Evolutionary conservation across 768 basidiomycete genomes (phyloP), one percentile per base, ranked within the genome.

Genomic region (Hirschioporus abietinus): DNA sequence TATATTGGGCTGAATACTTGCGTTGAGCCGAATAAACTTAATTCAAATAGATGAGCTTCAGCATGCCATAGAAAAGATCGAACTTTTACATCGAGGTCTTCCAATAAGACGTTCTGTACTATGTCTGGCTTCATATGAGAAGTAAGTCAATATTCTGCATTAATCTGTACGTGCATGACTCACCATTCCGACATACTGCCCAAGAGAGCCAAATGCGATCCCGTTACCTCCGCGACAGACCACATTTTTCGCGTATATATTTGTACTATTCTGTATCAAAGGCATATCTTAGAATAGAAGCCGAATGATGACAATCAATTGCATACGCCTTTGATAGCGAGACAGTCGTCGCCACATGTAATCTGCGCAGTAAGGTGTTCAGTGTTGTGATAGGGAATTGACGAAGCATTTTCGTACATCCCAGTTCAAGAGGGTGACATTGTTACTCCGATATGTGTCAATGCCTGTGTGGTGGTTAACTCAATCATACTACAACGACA

Each of bases 321-420:
- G 73, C 83, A 27, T 70, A 86, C 85, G 7, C 85, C 86, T 76
- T 88, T 86, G 76, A 87, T 84, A 8, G 84, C 86, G n/a, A 87
- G 74, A 66, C 86, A 88, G 69, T 87, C 86, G 70, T 87, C 87
- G 20, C 86, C 85, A 65, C 81, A 84, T n/a, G 85, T 87, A 20
- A 87, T 72, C 75, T 74, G 63, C 20, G 18, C 23, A 17, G 35
- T 27, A 26, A 57, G 63, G 25, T 30, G 35, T 26, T 23, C 12
- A 20, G 2, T 20, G 57, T 7, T 15, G 35, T 12, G 58, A 20
- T 5, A 26, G 8, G 24, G 34, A 18, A 63, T 60, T 63, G 3
- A 62, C 15, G 42, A 10, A 52, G 20, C 20, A 35, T 20, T 68
- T 74, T 64, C 63, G 30, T 30, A 77, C 78, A 74, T 87, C 85